A percentile compares a stretch with the other conserved stretches of the same genome.
Evolutionary conservation across 768 basidiomycete species (phyloP).

Genomic region (Psilocybe sp.): DNA sequence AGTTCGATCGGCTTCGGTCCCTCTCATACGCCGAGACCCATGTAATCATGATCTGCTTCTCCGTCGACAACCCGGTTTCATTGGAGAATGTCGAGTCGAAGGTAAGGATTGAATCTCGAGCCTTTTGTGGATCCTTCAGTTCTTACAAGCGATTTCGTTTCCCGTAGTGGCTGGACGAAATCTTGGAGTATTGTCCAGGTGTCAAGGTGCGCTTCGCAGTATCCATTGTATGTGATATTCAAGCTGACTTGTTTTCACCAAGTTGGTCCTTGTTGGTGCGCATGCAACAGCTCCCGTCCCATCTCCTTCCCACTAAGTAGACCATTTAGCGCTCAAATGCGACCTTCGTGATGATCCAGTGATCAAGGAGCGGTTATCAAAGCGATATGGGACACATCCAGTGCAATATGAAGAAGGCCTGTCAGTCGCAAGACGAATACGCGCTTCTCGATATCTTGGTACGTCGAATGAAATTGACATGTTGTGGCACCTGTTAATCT

Average conservation of each 20-base stretch:
- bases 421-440: constrained; percentile 84
- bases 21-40: constrained; percentile 97
- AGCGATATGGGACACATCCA: constrained; percentile 64
- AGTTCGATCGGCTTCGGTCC: constrained; percentile 90
- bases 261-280: constrained; percentile 90
- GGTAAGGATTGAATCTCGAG: constrained; percentile 33
- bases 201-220: constrained; percentile 67
- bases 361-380: constrained; percentile 63
- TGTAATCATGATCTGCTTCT: constrained; percentile 95
- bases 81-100: constrained; percentile 95
- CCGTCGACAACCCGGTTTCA: constrained; percentile 93
- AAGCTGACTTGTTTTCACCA: constrained; percentile 6
- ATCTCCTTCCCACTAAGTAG: not conserved
- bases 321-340: constrained; percentile 82
- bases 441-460: constrained; percentile 92
- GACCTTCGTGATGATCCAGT: constrained; percentile 86
- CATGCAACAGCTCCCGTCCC: constrained; percentile 12
- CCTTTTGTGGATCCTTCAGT: not conserved
- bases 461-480: constrained; percentile 18
- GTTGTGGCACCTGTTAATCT: not conserved
- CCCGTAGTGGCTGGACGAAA: constrained; percentile 89
- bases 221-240: not conserved
- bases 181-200: constrained; percentile 89
- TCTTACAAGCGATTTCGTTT: not conserved
- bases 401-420: constrained; percentile 94